Conservation (phyloP, 257 asterid species). For the Leonotis leonurus region DNA sequence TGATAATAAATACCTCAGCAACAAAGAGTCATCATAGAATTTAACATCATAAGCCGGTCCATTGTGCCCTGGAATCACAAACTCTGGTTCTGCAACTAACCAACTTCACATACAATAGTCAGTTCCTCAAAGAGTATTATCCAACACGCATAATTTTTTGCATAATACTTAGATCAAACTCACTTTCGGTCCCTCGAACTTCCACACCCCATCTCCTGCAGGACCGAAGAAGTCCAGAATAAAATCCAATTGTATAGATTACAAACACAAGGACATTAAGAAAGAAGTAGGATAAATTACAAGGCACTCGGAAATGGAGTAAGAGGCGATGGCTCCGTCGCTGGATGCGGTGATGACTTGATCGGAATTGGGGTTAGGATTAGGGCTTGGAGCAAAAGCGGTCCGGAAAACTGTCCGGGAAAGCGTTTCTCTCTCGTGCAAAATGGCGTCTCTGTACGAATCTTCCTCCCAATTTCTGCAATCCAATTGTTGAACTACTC, state of each 20-base stretch:
- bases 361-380: slow-evolving; percentile 57
- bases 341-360: slow-evolving; percentile 64
- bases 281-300: slow-evolving; percentile 26
- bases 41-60: slow-evolving; percentile 96
- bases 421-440: slow-evolving; percentile 49
- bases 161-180: slow-evolving; percentile 15
- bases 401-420: slow-evolving; percentile 81
- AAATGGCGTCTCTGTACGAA: slow-evolving; percentile 56
- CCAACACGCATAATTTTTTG: background rate
- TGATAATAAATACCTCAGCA: slow-evolving; percentile 48
- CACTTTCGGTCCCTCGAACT: slow-evolving; percentile 42
- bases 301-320: slow-evolving; percentile 67
- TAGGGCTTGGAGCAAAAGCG: slow-evolving; percentile 53
- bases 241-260: background rate
- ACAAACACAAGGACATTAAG: background rate
- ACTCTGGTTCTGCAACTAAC: slow-evolving; percentile 60
- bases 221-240: background rate
- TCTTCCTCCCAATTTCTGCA: slow-evolving; percentile 88
- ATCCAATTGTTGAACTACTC: slow-evolving; percentile 45
- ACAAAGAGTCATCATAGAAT: slow-evolving; percentile 70
- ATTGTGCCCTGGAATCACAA: slow-evolving; percentile 68
- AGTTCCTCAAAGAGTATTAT: background rate
- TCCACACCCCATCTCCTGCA: slow-evolving; percentile 54
- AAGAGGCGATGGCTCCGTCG: slow-evolving; percentile 76
- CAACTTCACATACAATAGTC: slow-evolving; percentile 35